Evolutionary conservation across 1,284 basidiomycete genomes (phyloP).

Genomic region (Fomitiporia mediterranea): DNA sequence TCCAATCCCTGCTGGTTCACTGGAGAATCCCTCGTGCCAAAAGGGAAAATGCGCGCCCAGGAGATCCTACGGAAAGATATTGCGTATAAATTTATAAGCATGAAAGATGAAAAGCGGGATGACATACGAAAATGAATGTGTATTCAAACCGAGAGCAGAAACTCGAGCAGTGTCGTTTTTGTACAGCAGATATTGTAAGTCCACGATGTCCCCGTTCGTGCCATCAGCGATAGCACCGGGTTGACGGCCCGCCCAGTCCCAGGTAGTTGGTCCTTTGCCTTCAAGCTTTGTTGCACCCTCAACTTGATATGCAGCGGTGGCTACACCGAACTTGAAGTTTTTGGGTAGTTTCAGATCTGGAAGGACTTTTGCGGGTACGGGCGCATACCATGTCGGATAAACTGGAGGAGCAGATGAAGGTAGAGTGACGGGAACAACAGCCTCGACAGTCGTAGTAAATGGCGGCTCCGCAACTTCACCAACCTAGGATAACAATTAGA

Average conservation of each 20-base stretch:
- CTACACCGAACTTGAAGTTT: conserved; percentile 43
- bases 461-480: conserved; percentile 40
- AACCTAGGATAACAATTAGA: conserved; percentile 31
- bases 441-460: conserved; percentile 40
- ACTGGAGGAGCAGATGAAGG: conserved; percentile 41
- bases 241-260: conserved; percentile 45
- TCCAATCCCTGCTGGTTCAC: conserved; percentile 40
- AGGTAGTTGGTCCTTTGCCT: conserved; percentile 43
- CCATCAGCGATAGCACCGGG: conserved; percentile 37
- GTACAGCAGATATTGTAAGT: conserved; percentile 45
- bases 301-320: conserved; percentile 45
- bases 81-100: neutral
- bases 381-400: conserved; percentile 42
- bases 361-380: conserved; percentile 37
- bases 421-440: conserved; percentile 34
- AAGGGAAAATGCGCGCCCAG: conserved; percentile 46
- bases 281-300: conserved; percentile 45
- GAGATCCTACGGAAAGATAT: conserved; percentile 33
- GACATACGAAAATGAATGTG: conserved; percentile 44
- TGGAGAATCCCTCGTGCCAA: conserved; percentile 42
- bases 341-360: conserved; percentile 38
- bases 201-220: conserved; percentile 35
- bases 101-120: no score
- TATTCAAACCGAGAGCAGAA: conserved; percentile 41
- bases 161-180: conserved; percentile 43